These are phyloP conservation scores for Colletotrichum chlorophyti DNA, from an alignment of 2,329 filamentous ascomycete genomes.

Conservation along the genomic window DNA sequence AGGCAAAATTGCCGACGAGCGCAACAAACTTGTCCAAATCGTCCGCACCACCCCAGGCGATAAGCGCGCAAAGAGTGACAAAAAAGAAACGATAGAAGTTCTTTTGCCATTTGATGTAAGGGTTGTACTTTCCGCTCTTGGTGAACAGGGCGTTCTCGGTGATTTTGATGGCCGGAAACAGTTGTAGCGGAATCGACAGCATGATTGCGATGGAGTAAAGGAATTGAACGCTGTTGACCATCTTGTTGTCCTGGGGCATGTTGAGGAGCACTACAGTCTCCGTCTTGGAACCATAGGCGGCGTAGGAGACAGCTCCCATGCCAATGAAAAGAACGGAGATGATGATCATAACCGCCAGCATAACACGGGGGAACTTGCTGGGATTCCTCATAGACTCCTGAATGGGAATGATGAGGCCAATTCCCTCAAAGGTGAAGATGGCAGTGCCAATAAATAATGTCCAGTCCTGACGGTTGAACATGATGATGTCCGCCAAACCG, in stretches of 20 bases:
- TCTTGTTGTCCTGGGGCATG: slow-evolving; percentile 91
- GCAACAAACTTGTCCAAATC: slow-evolving; percentile 86
- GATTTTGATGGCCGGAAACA: slow-evolving; percentile 97
- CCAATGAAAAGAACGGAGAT: slow-evolving; percentile 90
- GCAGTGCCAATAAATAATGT: slow-evolving; percentile 98
- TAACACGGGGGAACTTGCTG: slow-evolving; percentile 86
- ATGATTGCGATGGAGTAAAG: slow-evolving; percentile 98
- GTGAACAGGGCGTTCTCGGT: slow-evolving; percentile 94
- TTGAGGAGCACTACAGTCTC: slow-evolving; percentile 97
- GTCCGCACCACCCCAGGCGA: slow-evolving; percentile 92
- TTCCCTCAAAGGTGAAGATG: slow-evolving; percentile 85
- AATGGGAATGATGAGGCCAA: slow-evolving; percentile 78
- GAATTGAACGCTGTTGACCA: slow-evolving; percentile 96
- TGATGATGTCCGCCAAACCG: slow-evolving; percentile 83
- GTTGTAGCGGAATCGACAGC: slow-evolving; percentile 91
- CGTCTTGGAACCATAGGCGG: slow-evolving; percentile 92
- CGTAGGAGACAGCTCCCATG: slow-evolving; percentile 93
- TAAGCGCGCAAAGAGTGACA: slow-evolving; percentile 82
- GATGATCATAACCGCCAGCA: slow-evolving; percentile 91
- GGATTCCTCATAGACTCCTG: slow-evolving; percentile 85
- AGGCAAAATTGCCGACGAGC: slow-evolving; percentile 76
- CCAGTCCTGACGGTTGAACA: slow-evolving; percentile 93
- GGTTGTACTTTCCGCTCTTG: slow-evolving; percentile 95
- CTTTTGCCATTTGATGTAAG: slow-evolving; percentile 99
- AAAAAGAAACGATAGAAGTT: slow-evolving; percentile 95